Evolutionary conservation across 768 basidiomycete genomes (phyloP), one percentile per base, ranked within the genome.

Genomic region (Dentipellis sp.): DNA sequence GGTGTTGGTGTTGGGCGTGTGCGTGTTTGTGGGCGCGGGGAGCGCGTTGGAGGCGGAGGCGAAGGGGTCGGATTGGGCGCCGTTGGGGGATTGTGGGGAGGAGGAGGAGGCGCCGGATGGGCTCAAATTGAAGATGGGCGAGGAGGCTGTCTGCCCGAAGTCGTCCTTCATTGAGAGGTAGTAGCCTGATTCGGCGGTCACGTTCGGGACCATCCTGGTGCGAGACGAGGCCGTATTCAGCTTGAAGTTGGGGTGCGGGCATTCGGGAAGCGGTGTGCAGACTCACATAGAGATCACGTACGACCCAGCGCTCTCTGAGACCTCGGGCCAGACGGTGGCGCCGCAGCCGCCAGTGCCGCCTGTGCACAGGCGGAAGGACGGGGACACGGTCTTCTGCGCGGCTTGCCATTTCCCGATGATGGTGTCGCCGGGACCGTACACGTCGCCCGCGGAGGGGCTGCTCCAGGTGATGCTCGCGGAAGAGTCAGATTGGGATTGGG

Each of bases 301-400:
- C 46, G 66, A 62, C 7, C 64, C 67, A 10, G 60, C 59, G 29
- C 62, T 60, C 53, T 64, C 63, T 54, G 58, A 46, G 3, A 69
- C 61, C 6, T 62, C 55, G 4, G 69, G 68, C 64, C 66, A 66
- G 3, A 69, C 59, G 9, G 66, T 59, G 11, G 52, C 38, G 0
- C 68, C 68, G 46, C 68, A 69, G 5, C 56, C 55, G 46, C 47
- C 50, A 39, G 53, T 52, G 14, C 58, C 56, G 11, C 56, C 55
- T 7, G 46, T 39, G 54, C 72, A 74, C 14, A 74, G 66, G 47
- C 63, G 64, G 58, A 74, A 69, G 0, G 71, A 67, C 8, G 72
- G 72, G 10, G 70, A 69, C 12, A 65, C 63, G 21, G 71, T 58
- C 3, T 61, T 50, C 21, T 63, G 53, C 1, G 62, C 51, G 2